phyloP scores from a whole-genome alignment of 768 basidiomycete species.

The Piloderma croceum region DNA sequence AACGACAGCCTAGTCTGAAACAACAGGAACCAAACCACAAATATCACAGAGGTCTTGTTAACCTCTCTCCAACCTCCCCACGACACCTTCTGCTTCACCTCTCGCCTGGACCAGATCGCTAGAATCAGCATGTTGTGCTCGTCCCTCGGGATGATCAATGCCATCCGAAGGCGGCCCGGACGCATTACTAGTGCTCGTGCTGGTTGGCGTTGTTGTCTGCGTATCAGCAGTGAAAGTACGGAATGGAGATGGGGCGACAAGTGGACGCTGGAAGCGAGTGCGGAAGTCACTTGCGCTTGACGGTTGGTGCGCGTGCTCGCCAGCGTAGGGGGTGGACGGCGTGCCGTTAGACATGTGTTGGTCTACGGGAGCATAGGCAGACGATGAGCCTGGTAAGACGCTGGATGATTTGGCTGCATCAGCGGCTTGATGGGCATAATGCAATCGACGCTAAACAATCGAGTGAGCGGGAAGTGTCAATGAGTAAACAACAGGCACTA shows the following conservation, averaged over 20 bases:
- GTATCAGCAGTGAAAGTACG: slow-evolving; percentile 7
- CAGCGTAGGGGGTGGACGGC: slow-evolving; percentile 23
- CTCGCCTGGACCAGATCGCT: slow-evolving; percentile 19
- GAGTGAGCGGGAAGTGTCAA: slow-evolving; percentile 3
- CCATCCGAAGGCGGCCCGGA: slow-evolving; percentile 28
- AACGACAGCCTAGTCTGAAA: no score
- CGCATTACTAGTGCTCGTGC: slow-evolving; percentile 29
- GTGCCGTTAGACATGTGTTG: slow-evolving; percentile 19
- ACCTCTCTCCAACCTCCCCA: slow-evolving; percentile 15
- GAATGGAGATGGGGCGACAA: slow-evolving; percentile 60
- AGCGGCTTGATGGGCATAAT: slow-evolving; percentile 36
- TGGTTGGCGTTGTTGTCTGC: slow-evolving; percentile 25
- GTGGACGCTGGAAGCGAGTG: slow-evolving; percentile 57
- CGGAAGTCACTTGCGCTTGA: slow-evolving; percentile 50
- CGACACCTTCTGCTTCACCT: slow-evolving; percentile 19
- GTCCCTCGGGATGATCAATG: slow-evolving; percentile 27
- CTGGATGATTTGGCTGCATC: slow-evolving; percentile 20
- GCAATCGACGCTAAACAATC: slow-evolving; percentile 37
- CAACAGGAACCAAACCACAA: no score
- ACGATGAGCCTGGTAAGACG: slow-evolving; percentile 25
- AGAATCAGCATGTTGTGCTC: no score
- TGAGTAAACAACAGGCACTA: background rate
- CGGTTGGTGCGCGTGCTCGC: slow-evolving; percentile 22
- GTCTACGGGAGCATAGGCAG: slow-evolving; percentile 25
- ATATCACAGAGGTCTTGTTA: slow-evolving; percentile 4